Base-by-base conservation (phyloP, 2,329 filamentous ascomycete genomes). In the Stagonosporopsis tanaceti region DNA sequence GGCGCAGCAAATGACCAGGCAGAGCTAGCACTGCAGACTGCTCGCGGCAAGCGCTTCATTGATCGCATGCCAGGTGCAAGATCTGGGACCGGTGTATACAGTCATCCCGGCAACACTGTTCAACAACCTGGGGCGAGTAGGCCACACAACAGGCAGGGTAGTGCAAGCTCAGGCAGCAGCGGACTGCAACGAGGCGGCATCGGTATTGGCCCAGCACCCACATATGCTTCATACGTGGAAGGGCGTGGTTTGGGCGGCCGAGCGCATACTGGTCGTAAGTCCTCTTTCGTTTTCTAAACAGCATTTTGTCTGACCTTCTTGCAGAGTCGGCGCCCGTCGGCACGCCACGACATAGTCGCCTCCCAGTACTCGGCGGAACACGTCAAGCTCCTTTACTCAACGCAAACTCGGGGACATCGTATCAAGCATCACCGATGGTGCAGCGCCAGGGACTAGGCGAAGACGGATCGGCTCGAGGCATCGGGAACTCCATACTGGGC, bases 1-100 rank as follows among this genome's bases (percentile, higher is more conserved):
- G 77, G 77, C 17, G 84, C 85, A 6, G 85, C 84, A 20, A 83
- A 82, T 2, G 79, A 86, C 47, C 73, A 77, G 51, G 76, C 70
- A 22, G 72, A 75, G 39, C 57, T 65, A 8, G 62, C 74, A 2
- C 38, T 76, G 3, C 66, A 73, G 8, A 63, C 64, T 25, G 66
- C 61, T 25, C 63, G 66, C 7, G 62, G 63, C n/a, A 70, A 75
- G 40, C 69, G 66, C 7, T 71, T 66, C 59, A 63, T 73, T 22
- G 65, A 74, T 45, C 66, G 61, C 14, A 53, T 76, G 11, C 71
- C 73, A 2, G 74, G 73, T 9, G 61, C 63, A 15, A 66, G 71
- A 14, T 64, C 57, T n/a, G 61, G 69, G 14, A 65, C 63, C 14
- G 61, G 62, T 22, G 70, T 65, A 25, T 61, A 69, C 38, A 63